Percentiles rank a stretch among this genome's conserved stretches.
Evolutionary conservation across 345 rosid species (phyloP).

Genomic region (Populus nigra): DNA sequence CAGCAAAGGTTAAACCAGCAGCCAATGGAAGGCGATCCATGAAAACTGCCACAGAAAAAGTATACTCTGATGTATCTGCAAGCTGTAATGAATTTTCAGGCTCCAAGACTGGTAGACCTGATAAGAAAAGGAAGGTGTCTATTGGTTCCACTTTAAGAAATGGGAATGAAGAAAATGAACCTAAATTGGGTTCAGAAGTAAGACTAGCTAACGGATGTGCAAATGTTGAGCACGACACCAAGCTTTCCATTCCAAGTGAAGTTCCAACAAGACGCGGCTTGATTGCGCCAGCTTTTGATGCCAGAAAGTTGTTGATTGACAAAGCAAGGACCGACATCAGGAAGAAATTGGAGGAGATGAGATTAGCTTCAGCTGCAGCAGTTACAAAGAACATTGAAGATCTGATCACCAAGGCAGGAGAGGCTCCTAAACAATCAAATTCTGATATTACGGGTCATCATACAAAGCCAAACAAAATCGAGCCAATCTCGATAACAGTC

Average conservation of each 20-base stretch:
- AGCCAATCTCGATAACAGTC: constrained; percentile 62
- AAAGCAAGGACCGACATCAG: constrained; percentile 67
- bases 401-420: constrained; percentile 34
- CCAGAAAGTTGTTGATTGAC: constrained; percentile 72
- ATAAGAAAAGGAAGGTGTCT: constrained; percentile 73
- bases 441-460: constrained; percentile 27
- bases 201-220: constrained; percentile 34
- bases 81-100: constrained; percentile 36
- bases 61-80: constrained; percentile 28
- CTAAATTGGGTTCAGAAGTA: constrained; percentile 41
- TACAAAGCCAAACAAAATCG: constrained; percentile 36
- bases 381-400: constrained; percentile 33
- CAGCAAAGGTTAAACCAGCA: constrained; percentile 44
- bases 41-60: constrained; percentile 28
- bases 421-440: constrained; percentile 23
- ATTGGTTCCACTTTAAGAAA: constrained; percentile 45
- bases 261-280: constrained; percentile 48
- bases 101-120: constrained; percentile 48
- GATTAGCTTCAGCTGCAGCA: constrained; percentile 48
- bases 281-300: constrained; percentile 66
- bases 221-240: constrained; percentile 40
- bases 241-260: constrained; percentile 44
- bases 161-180: constrained; percentile 52
- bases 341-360: constrained; percentile 62
- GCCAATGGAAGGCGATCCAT: constrained; percentile 49